Percentiles rank a stretch among this genome's conserved stretches.
These are phyloP conservation scores for Trichoderma citrinoviride DNA, from an alignment of 2,329 filamentous ascomycete genomes.

Conservation along the genomic window DNA sequence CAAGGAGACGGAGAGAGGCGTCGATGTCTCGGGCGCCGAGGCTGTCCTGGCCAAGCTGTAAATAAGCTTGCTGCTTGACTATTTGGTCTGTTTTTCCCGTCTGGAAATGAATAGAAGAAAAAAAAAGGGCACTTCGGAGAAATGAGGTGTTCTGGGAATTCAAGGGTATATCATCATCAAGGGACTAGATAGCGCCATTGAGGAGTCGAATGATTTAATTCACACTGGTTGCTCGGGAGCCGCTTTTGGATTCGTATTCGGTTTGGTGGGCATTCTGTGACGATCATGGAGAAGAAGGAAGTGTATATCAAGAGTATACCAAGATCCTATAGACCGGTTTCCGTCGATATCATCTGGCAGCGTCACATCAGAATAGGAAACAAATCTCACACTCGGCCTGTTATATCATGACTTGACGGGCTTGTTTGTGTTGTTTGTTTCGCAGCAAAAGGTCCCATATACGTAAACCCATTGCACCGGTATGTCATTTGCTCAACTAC, in stretches of 20 bases:
- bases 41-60: conserved; percentile 54
- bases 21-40: conserved; percentile 52
- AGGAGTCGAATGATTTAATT: neutral
- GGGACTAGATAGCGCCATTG: neutral
- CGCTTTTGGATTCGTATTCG: neutral
- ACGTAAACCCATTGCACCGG: conserved; percentile 35
- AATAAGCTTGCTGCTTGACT: conserved; percentile 23
- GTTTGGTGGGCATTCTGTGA: neutral
- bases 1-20: conserved; percentile 58
- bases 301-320: neutral
- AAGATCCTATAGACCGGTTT: no score
- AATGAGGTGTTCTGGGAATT: neutral
- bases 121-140: neutral
- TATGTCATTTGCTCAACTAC: conserved; percentile 41
- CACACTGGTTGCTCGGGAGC: neutral
- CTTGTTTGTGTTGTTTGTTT: neutral
- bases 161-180: neutral
- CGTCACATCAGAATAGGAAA: no score
- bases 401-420: no score
- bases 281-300: neutral
- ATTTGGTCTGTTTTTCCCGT: neutral
- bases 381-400: no score
- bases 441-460: conserved; percentile 19
- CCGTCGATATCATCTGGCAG: no score
- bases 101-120: neutral